phyloP scores from a whole-genome alignment of 495 filamentous ascomycete genomes.

The Aspergillus indologenus region DNA sequence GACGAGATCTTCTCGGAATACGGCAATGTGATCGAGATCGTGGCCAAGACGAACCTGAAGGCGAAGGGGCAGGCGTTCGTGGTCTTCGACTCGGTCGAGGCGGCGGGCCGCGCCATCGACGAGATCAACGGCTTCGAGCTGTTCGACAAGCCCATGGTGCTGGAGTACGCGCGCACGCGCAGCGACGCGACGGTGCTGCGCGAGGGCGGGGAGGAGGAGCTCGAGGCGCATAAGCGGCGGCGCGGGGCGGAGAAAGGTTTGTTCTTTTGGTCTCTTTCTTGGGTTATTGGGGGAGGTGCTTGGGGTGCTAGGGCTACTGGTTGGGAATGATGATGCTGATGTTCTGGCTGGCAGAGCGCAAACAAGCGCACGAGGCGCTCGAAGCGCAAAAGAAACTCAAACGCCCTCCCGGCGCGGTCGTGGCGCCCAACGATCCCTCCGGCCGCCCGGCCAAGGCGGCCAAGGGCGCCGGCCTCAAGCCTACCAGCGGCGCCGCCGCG shows the following conservation, averaged over 20 bases:
- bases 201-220: constrained; percentile 70
- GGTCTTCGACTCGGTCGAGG: constrained; percentile 78
- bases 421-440: constrained; percentile 35
- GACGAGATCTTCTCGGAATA: constrained; percentile 83
- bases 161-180: constrained; percentile 78
- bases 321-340: neutral
- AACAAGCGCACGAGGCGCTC: constrained; percentile 80
- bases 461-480: constrained; percentile 78
- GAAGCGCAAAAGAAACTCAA: constrained; percentile 83
- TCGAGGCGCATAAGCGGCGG: constrained; percentile 83
- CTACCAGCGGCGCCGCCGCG: constrained; percentile 63
- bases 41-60: constrained; percentile 88
- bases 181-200: constrained; percentile 84
- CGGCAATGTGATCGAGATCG: constrained; percentile 84
- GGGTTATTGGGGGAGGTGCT: too few species aligned
- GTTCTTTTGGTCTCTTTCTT: constrained; percentile 17
- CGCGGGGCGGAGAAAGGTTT: constrained; percentile 88
- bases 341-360: constrained; percentile 65
- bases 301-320: neutral
- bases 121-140: constrained; percentile 92
- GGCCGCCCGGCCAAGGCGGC: constrained; percentile 69
- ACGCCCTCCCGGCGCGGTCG: constrained; percentile 50
- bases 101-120: constrained; percentile 76
- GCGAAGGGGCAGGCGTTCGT: constrained; percentile 96
- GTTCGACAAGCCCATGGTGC: constrained; percentile 87